A percentile compares a stretch with the other conserved stretches of the same genome.
Evolutionary conservation across 345 rosid species (phyloP).

Genomic region (Eucalyptus polyanthemos): DNA sequence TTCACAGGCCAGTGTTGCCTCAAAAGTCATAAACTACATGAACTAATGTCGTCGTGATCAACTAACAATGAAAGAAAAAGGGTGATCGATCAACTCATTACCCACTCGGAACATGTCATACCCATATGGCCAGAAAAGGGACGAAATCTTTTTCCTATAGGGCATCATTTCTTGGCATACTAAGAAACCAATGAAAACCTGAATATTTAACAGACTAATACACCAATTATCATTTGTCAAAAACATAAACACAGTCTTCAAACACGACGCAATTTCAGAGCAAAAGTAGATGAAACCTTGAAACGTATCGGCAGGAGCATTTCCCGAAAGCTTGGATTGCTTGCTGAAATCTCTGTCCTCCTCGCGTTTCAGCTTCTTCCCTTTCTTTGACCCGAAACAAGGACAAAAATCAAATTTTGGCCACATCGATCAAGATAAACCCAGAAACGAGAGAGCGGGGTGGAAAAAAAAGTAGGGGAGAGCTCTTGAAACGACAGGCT

Average conservation of each 20-base stretch:
- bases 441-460: not conserved
- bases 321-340: not conserved
- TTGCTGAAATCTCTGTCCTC: not conserved
- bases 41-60: not conserved
- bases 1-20: not conserved
- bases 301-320: not conserved
- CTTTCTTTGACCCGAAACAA: constrained; percentile 30
- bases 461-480: not conserved
- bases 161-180: not conserved
- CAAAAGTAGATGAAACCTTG: not conserved
- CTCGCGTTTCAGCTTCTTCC: not conserved
- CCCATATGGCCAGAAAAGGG: not conserved
- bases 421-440: not conserved
- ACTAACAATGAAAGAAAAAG: not conserved
- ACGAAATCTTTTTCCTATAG: not conserved
- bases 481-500: not conserved
- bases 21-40: not conserved
- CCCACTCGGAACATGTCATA: not conserved
- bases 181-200: not conserved
- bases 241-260: not conserved
- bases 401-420: constrained; percentile 26
- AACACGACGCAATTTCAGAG: not conserved
- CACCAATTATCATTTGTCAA: not conserved
- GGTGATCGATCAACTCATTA: not conserved
- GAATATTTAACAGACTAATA: not conserved